Base-by-base conservation (phyloP, 192 early-diverging fungal genomes). In the Linderina pennispora region DNA sequence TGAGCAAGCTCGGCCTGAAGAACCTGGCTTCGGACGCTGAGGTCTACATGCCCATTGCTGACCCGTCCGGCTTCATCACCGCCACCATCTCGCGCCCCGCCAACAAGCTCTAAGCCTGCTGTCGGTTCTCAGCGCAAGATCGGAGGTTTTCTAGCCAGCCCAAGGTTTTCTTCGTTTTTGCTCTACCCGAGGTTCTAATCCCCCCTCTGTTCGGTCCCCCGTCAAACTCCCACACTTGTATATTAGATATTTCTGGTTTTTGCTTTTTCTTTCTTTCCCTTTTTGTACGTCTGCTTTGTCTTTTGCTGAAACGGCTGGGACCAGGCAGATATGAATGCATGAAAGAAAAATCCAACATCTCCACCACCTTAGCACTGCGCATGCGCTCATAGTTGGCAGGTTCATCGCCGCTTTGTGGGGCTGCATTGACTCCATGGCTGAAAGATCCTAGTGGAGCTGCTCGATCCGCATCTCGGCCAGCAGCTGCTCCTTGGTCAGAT, bases 51-150 rank as follows among this genome's bases (percentile, higher is more conserved):
- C 87, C 87, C 19, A 56, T 84, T 28, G 62, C 75, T 16, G 83
- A 89, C 43, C 87, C 87, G 17, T 83, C 85, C 28, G 87, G 82
- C 43, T 72, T 78, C 44, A 89, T 89, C 54, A 84, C 80, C 28
- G 83, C 81, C 24, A 83, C 81, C 23, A 48, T 81, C 42, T 75
- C 77, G 26, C 83, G 86, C 36, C 58, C 53, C 1, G 4, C 42
- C 36, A 59, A 31, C 25, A 55, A 50, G 50, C 42, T 55, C 42
- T 71, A 50, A 58, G 34, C 11, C 6, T 31, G 28, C n/a, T 21
- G 28, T 19, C 45, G 26, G 8, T 49, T n/a, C n/a, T n/a, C n/a
- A n/a, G n/a, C n/a, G n/a, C n/a, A n/a, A n/a, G n/a, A n/a, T n/a
- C n/a, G n/a, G n/a, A n/a, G n/a, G n/a, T n/a, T n/a, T n/a, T n/a